A percentile compares a stretch with the other conserved stretches of the same genome.
Evolutionary conservation across 225 moss, liverwort and hornwort genomes (phyloP).

Genomic region (Thuidium tamariscinum): DNA sequence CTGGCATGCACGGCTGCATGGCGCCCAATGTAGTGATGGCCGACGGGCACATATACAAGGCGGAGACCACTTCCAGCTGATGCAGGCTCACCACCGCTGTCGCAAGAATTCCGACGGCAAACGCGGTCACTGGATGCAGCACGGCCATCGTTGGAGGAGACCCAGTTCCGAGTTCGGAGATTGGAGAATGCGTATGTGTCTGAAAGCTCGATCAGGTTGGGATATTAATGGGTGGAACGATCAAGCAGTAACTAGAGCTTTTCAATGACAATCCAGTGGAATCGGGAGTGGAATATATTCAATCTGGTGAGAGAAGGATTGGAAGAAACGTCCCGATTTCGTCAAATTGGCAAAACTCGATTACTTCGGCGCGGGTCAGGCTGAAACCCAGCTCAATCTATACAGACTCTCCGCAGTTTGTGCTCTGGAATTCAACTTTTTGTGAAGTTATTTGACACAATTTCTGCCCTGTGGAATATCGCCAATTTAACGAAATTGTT

Average conservation of each 20-base stretch:
- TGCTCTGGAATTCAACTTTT: background rate
- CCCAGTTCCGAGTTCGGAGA: background rate
- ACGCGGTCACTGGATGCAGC: background rate
- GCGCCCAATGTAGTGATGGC: background rate
- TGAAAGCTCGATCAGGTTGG: background rate
- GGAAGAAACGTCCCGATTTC: background rate
- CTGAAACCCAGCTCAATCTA: background rate
- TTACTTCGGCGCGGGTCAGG: background rate
- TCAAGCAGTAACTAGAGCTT: background rate
- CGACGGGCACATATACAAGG: conserved; percentile 1
- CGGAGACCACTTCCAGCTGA: background rate
- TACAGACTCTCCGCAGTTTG: background rate
- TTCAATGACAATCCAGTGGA: background rate
- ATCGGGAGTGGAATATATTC: too few species aligned
- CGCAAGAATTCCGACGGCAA: background rate
- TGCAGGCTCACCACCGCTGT: background rate
- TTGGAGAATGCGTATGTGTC: background rate
- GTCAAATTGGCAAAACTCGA: background rate
- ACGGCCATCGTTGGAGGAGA: background rate
- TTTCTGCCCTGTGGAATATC: background rate
- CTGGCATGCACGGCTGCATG: conserved; percentile 17
- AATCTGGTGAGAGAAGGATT: background rate
- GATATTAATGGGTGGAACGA: background rate
- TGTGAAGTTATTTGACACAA: background rate
- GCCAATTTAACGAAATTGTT: background rate